A percentile compares a stretch with the other conserved stretches of the same genome.
Conservation (phyloP, 1,139 yeast species). For the Hyphopichia fennica region DNA sequence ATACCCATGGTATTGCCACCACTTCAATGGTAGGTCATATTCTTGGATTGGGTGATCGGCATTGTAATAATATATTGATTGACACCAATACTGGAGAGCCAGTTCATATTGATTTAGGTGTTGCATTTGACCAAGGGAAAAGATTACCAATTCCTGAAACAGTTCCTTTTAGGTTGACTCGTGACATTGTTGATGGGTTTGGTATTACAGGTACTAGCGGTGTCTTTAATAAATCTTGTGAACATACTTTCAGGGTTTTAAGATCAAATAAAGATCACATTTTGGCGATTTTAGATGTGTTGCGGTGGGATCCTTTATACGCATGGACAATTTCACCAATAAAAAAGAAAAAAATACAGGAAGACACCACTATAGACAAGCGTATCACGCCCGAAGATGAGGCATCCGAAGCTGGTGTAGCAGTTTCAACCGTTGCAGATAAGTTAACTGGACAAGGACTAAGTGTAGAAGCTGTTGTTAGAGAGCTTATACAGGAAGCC, state of each 20-base stretch:
- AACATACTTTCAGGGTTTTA: conserved; percentile 68
- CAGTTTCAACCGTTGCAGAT: conserved; percentile 68
- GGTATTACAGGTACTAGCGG: conserved; percentile 86
- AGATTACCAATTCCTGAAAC: conserved; percentile 84
- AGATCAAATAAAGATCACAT: conserved; percentile 69
- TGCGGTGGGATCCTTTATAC: conserved; percentile 90
- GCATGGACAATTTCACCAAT: conserved; percentile 85
- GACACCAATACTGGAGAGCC: conserved; percentile 85
- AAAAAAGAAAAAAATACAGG: conserved; percentile 56
- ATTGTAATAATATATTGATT: conserved; percentile 84
- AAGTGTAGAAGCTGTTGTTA: conserved; percentile 80
- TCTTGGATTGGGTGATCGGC: conserved; percentile 93
- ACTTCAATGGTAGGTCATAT: conserved; percentile 85
- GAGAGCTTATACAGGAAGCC: conserved; percentile 80
- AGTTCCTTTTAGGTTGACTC: conserved; percentile 87
- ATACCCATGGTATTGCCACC: conserved; percentile 80
- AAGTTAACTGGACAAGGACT: conserved; percentile 68
- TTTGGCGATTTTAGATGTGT: conserved; percentile 77
- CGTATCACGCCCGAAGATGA: conserved; percentile 42
- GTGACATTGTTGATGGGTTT: conserved; percentile 91
- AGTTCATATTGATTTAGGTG: conserved; percentile 93
- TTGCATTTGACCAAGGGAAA: conserved; percentile 92
- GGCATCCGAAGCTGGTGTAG: conserved; percentile 78
- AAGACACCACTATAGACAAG: conserved; percentile 16
- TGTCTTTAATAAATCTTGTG: conserved; percentile 68